Conservation (phyloP, 2,329 filamentous ascomycete species). For the Dothistroma septosporum region DNA sequence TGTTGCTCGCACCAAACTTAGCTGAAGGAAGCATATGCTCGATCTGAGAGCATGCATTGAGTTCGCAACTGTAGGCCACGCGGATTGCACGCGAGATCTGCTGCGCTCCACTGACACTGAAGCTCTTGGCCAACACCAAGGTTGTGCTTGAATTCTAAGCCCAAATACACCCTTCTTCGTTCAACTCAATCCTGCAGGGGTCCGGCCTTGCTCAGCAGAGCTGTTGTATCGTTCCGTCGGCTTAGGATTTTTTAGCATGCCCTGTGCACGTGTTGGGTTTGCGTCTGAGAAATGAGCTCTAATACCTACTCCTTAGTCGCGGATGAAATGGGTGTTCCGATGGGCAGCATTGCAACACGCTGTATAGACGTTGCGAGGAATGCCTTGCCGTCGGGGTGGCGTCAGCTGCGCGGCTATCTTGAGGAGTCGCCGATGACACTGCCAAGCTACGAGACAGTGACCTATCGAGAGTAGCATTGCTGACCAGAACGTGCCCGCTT, state of each 20-base stretch:
- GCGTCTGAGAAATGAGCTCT: too few species aligned
- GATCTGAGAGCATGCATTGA: neutral
- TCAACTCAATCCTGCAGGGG: neutral
- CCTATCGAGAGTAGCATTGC: neutral
- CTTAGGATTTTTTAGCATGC: too few species aligned
- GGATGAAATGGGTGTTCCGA: neutral
- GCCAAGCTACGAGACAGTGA: constrained; percentile 3
- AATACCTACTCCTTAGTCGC: neutral
- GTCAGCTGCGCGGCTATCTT: too few species aligned
- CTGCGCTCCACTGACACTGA: neutral
- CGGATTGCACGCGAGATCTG: neutral
- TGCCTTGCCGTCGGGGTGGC: neutral
- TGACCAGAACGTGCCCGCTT: neutral
- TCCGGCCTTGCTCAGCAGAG: too few species aligned
- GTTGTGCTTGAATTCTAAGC: neutral
- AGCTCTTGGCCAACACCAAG: neutral
- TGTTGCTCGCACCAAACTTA: neutral
- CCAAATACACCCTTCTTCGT: neutral
- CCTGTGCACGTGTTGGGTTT: too few species aligned
- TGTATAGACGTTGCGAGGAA: neutral
- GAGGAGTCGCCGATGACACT: neutral
- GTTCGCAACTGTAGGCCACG: neutral
- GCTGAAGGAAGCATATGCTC: neutral
- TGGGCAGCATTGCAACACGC: neutral
- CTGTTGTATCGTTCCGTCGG: too few species aligned